Conservation (phyloP, 257 asterid species). For the Apocynum venetum region DNA sequence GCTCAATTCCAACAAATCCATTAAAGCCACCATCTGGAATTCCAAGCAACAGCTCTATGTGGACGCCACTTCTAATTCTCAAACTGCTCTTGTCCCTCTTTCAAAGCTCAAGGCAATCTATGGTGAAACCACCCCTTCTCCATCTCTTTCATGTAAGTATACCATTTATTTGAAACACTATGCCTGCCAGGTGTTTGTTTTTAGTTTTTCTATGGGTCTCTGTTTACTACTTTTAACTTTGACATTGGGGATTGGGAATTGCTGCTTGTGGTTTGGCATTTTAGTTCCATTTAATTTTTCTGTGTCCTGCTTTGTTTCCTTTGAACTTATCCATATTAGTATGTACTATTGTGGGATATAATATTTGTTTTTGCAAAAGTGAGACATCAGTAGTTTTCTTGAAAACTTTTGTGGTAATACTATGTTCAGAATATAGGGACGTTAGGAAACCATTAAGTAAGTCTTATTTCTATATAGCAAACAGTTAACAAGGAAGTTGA, state of each 20-base stretch:
- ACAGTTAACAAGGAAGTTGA: too few relatives aligned
- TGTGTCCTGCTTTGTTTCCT: background rate
- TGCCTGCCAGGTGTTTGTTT: background rate
- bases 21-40: slow-evolving; percentile 63
- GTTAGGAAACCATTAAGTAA: background rate
- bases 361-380: background rate
- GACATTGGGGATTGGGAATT: background rate
- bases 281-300: background rate
- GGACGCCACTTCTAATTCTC: slow-evolving; percentile 49
- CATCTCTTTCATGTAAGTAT: background rate
- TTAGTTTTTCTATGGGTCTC: background rate
- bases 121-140: slow-evolving; percentile 40
- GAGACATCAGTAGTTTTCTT: background rate
- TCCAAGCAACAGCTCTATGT: slow-evolving; percentile 81
- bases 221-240: background rate
- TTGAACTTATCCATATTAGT: background rate
- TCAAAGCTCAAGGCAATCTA: slow-evolving; percentile 72
- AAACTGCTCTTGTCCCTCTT: slow-evolving; percentile 48
- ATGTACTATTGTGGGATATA: background rate
- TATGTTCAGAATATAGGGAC: background rate
- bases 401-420: background rate
- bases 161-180: background rate
- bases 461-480: background rate
- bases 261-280: background rate
- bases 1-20: slow-evolving; percentile 44